Evolutionary conservation across 495 filamentous ascomycete species (phyloP).

Genomic region (Sphaerosporella brunnea): DNA sequence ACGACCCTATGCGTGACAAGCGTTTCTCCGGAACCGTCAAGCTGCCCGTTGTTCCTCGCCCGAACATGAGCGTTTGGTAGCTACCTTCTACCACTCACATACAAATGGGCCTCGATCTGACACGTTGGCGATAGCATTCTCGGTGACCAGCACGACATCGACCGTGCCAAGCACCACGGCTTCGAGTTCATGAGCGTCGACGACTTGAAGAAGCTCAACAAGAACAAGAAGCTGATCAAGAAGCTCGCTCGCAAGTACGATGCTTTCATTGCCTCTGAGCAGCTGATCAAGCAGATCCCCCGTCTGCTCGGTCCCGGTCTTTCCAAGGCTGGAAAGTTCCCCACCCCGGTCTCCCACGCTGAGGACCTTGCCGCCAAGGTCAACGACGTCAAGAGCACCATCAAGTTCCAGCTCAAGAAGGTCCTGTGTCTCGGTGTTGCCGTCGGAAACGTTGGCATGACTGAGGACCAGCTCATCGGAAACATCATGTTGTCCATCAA

Average conservation of each 20-base stretch:
- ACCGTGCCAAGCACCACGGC: conserved; percentile 94
- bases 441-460: conserved; percentile 95
- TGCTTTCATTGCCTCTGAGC: conserved; percentile 90
- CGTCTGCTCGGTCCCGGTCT: conserved; percentile 97
- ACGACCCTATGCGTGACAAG: conserved; percentile 99
- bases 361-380: conserved; percentile 88
- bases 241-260: conserved; percentile 99
- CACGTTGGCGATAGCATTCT: conserved; percentile 60
- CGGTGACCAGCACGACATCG: conserved; percentile 99
- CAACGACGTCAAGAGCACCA: conserved; percentile 97
- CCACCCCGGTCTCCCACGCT: conserved; percentile 84
- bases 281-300: conserved; percentile 97
- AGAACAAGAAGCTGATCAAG: conserved; percentile 99
- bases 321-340: conserved; percentile 99
- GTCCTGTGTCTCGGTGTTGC: conserved; percentile 98
- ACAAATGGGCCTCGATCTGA: too few species aligned
- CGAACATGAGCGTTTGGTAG: conserved; percentile 84
- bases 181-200: conserved; percentile 94
- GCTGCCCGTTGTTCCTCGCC: conserved; percentile 76
- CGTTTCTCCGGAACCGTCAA: conserved; percentile 99
- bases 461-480: conserved; percentile 79
- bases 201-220: conserved; percentile 99
- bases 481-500: conserved; percentile 98
- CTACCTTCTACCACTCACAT: too few species aligned
- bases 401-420: conserved; percentile 99